Evolutionary conservation across 768 basidiomycete species (phyloP).

Genomic region (Panus rudis): DNA sequence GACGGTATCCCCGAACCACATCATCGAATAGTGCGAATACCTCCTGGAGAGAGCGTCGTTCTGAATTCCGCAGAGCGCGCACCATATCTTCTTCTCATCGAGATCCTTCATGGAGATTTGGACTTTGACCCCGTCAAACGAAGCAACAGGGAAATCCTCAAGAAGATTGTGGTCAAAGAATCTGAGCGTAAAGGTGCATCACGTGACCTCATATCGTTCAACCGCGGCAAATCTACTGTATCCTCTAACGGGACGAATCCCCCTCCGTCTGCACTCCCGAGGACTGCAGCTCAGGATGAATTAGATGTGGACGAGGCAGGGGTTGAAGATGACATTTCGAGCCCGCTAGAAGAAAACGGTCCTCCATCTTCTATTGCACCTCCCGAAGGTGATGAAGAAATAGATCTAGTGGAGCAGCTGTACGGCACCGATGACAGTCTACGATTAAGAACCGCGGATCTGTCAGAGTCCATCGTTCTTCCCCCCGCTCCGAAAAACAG

Average conservation of each 20-base stretch:
- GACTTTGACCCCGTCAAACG: constrained; percentile 86
- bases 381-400: constrained; percentile 53
- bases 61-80: constrained; percentile 96
- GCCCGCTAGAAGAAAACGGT: neutral
- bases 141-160: constrained; percentile 79
- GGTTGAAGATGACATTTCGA: neutral
- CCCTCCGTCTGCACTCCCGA: neutral
- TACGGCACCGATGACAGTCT: constrained; percentile 77
- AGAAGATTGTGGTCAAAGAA: constrained; percentile 66
- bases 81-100: constrained; percentile 87
- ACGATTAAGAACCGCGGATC: constrained; percentile 60
- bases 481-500: constrained; percentile 82
- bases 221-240: constrained; percentile 6
- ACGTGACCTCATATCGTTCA: constrained; percentile 38
- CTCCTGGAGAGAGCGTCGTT: constrained; percentile 95
- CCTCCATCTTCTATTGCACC: constrained; percentile 6
- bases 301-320: too few relatives aligned
- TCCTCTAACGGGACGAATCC: neutral
- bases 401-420: constrained; percentile 94
- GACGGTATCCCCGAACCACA: constrained; percentile 55
- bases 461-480: constrained; percentile 79
- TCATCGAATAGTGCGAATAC: constrained; percentile 94
- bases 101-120: constrained; percentile 84
- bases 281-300: too few relatives aligned
- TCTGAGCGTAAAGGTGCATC: constrained; percentile 51